Base-by-base conservation (phyloP, 352 stramenopile genomes). In the Thraustochytrium sp. region DNA sequence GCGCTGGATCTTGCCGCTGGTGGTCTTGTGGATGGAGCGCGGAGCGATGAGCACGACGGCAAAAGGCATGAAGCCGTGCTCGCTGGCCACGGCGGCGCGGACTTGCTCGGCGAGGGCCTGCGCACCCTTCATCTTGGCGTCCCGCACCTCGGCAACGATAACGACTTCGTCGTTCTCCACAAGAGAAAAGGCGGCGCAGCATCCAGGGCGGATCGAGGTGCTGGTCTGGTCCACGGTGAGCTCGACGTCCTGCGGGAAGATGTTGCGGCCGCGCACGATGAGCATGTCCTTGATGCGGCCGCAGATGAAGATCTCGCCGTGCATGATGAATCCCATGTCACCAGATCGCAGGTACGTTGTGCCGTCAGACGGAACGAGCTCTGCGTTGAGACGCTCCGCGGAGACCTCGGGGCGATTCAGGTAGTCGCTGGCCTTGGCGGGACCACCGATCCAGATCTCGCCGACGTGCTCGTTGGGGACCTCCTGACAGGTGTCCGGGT, bases 241-340 rank as follows among this genome's bases (percentile, higher is more conserved):
- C 85, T 99, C 97, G 31, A 99, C 90, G 86, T 99, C 97, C 87
- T 99, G 96, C 16, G 97, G 97, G 86, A 99, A 99, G 86, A 99
- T 94, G 88, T 99, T 99, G 2, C 94, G 89, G 9, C 97, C 97
- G 26, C 94, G 91, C 56, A 99, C 92, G 87, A 99, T 99, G 75
- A 99, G 96, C 36, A 99, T 87, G 86, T 99, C 97, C 88, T 99
- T 99, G 63, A 98, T 92, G 51, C 97, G 91, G 5, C 97, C 97
- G 88, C 95, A 99, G 63, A 99, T 96, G 89, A 98, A 99, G 18
- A 96, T 85, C 84, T 88, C 38, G n/a, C 65, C 37, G 31, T 75
- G 64, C 85, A 98, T 93, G 2, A 99, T 82, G 85, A 99, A 98
- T 3, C 97, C 97, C 48, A 98, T 89, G 89, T 99, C 97, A 2